These are phyloP conservation scores for Apocynum venetum DNA, from an alignment of 257 asterid species.

Conservation along the genomic window DNA sequence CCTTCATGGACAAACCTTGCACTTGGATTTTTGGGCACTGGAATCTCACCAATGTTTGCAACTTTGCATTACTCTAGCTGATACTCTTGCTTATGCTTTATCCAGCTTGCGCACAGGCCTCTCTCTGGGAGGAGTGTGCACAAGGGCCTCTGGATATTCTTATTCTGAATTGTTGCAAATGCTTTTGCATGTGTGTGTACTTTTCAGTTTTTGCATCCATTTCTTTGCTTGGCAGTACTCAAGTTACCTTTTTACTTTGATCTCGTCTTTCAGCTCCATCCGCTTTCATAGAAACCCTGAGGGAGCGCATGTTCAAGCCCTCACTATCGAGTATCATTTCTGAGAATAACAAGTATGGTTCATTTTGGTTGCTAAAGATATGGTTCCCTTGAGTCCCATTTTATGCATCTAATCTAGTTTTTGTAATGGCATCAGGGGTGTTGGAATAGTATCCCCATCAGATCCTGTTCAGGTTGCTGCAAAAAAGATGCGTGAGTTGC, in stretches of 20 bases:
- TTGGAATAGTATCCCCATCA: conserved; percentile 65
- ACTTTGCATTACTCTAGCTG: background rate
- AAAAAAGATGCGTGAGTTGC: conserved; percentile 78
- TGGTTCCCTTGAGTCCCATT: conserved; percentile 11
- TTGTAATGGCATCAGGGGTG: conserved; percentile 40
- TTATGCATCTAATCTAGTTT: conserved; percentile 21
- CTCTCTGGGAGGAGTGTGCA: background rate
- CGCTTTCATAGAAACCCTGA: conserved; percentile 75
- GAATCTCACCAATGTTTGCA: background rate
- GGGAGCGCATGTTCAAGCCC: conserved; percentile 96
- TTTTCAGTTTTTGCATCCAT: background rate
- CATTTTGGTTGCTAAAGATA: conserved; percentile 4
- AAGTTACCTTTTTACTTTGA: background rate
- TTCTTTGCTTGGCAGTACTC: background rate
- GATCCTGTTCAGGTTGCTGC: conserved; percentile 89
- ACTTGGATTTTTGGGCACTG: background rate
- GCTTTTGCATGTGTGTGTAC: background rate
- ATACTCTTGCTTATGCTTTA: background rate
- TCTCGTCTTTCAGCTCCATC: conserved; percentile 66
- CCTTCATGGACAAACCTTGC: background rate
- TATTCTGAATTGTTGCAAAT: background rate
- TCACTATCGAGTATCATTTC: conserved; percentile 73
- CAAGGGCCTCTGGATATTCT: background rate
- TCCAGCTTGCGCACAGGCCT: background rate
- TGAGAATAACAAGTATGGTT: conserved; percentile 58